Evolutionary conservation across 2,329 filamentous ascomycete genomes (phyloP), one percentile per base, ranked within the genome.

Genomic region (Aspergillus brunneoviolaceus): DNA sequence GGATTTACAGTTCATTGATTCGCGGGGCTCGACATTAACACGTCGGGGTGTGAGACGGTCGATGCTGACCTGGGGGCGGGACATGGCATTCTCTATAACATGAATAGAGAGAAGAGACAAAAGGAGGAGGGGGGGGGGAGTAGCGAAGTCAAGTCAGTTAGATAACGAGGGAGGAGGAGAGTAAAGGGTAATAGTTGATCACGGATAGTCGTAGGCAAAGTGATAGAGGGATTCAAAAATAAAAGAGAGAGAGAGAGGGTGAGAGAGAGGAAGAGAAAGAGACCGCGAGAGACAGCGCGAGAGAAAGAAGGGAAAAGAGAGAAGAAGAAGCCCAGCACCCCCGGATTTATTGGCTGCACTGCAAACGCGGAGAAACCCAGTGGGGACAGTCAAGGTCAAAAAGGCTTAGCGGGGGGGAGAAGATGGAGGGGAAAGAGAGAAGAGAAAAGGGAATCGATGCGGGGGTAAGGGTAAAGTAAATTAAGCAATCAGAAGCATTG

Each of bases 1-100:
- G 59, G 91, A 95, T 77, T 96, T 96, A 86, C 92, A 96, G 76
- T 96, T 96, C 92, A 96, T 96, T 35, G 90, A 90, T 81, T 96
- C 92, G 70, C 90, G 87, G 47, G 90, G 90, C 74, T 95, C 90
- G 69, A 86, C 89, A 76, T 84, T 87, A 76, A 86, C 81, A 48
- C 89, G 87, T 64, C 89, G 86, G 57, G 87, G 83, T 27, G 89
- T 89, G 66, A 94, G 80, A 63, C 90, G 86, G 77, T 93, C 89
- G 75, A 94, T 94, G 73, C 89, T 89, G 70, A 93, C 88, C 79
- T 91, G 89, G 29, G 89, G 89, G 70, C 90, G 85, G 65, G 89
- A 86, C 83, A 91, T 89, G 72, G 62, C 58, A 64, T 65, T 65
- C 53, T 60, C 63, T 57, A 39, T 45, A 57, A 58, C 23, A 55